These are phyloP conservation scores for Curvularia lunata DNA, from an alignment of 2,329 filamentous ascomycete species.

Conservation along the genomic window DNA sequence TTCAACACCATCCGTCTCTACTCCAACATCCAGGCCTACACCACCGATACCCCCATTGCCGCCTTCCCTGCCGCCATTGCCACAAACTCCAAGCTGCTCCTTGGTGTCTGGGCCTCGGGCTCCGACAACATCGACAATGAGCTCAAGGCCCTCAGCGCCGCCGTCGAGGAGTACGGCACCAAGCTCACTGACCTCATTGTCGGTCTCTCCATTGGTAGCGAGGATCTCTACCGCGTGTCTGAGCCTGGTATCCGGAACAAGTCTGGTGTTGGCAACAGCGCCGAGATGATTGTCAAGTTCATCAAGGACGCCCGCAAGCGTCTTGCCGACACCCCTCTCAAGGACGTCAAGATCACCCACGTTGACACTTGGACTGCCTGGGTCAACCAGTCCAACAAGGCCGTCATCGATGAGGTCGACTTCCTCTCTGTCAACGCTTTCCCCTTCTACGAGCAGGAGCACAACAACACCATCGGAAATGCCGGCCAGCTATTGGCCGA, in stretches of 20 bases:
- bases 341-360: conserved; percentile 55
- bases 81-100: conserved; percentile 46
- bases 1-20: conserved; percentile 75
- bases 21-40: conserved; percentile 73
- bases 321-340: conserved; percentile 67
- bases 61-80: conserved; percentile 46
- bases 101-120: conserved; percentile 62
- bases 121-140: conserved; percentile 45
- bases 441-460: conserved; percentile 48
- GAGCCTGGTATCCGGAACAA: conserved; percentile 68
- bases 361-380: conserved; percentile 49
- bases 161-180: conserved; percentile 43
- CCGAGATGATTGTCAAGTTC: conserved; percentile 68
- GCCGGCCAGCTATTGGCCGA: conserved; percentile 49
- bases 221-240: conserved; percentile 71
- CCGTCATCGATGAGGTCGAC: conserved; percentile 45
- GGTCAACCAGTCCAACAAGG: conserved; percentile 45
- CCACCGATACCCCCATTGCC: conserved; percentile 67
- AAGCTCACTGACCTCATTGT: conserved; percentile 59
- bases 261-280: conserved; percentile 67
- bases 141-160: conserved; percentile 41
- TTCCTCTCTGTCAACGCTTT: conserved; percentile 49
- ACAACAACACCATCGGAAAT: conserved; percentile 45
- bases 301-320: conserved; percentile 49
- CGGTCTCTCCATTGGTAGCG: conserved; percentile 47